Conservation (phyloP, 2,329 filamentous ascomycete species). For the Cladosporium cucumerinum region DNA sequence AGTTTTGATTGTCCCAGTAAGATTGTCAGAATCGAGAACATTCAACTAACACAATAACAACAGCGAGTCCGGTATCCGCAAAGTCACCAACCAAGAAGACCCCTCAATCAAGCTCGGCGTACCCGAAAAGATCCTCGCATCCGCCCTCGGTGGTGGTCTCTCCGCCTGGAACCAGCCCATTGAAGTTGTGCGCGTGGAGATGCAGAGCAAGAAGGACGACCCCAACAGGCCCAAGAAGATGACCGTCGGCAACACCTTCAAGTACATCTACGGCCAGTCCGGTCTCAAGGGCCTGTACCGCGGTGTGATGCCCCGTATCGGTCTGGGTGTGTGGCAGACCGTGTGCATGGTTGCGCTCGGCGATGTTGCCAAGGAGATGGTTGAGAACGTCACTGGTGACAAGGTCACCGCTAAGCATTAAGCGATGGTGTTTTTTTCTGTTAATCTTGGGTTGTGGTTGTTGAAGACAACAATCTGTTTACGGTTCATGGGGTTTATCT, state of each 20-base stretch:
- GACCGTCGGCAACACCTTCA: slow-evolving; percentile 79
- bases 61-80: slow-evolving; percentile 77
- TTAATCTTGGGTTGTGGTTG: not conserved
- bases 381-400: slow-evolving; percentile 64
- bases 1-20: slow-evolving; percentile 17
- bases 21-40: not conserved
- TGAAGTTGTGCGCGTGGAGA: slow-evolving; percentile 98
- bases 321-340: slow-evolving; percentile 96
- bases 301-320: slow-evolving; percentile 89
- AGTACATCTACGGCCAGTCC: slow-evolving; percentile 87
- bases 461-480: not conserved
- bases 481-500: not conserved
- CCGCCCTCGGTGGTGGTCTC: slow-evolving; percentile 84
- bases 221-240: slow-evolving; percentile 98
- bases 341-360: slow-evolving; percentile 99
- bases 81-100: slow-evolving; percentile 71
- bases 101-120: slow-evolving; percentile 68
- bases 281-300: slow-evolving; percentile 91
- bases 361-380: slow-evolving; percentile 69
- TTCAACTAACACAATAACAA: not conserved
- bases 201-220: slow-evolving; percentile 98
- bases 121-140: slow-evolving; percentile 84
- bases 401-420: slow-evolving; percentile 64
- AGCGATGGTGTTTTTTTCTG: not conserved
- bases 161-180: slow-evolving; percentile 99